Conservation (phyloP, 371 early-diverging fungal species). For the Encephalitozoon intestinalis region DNA sequence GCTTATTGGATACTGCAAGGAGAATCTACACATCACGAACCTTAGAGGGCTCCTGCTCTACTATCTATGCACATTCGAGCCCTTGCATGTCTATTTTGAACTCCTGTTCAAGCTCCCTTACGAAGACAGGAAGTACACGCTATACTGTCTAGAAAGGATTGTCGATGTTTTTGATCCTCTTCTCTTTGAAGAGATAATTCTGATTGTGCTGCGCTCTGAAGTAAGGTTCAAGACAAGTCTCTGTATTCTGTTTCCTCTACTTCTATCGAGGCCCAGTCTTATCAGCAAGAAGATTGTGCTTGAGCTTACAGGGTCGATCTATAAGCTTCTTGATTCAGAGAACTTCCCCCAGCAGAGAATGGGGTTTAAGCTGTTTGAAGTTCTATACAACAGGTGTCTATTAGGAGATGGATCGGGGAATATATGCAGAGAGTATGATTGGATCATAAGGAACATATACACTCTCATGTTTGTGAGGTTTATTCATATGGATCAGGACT, state of each 20-base stretch:
- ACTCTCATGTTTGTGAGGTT: not conserved
- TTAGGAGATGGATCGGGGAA: not conserved
- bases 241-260: conserved; percentile 21
- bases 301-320: not conserved
- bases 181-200: conserved; percentile 7
- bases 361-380: conserved; percentile 8
- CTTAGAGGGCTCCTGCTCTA: conserved; percentile 3
- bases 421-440: not conserved
- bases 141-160: conserved; percentile 7
- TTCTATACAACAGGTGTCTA: not conserved
- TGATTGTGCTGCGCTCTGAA: conserved; percentile 4
- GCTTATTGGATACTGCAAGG: conserved; percentile 12
- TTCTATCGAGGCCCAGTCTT: not conserved
- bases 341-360: not conserved
- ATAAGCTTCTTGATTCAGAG: conserved; percentile 1
- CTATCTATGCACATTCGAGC: conserved; percentile 24
- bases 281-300: conserved; percentile 3
- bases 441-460: conserved; percentile 2
- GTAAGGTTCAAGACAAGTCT: conserved; percentile 10
- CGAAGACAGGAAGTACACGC: conserved; percentile 31
- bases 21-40: conserved; percentile 16
- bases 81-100: conserved; percentile 8
- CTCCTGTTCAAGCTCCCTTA: conserved; percentile 5
- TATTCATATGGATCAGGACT: not conserved
- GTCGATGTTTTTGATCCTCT: not conserved